phyloP scores from a whole-genome alignment of 164 flowering plant species.

The Pachysandra terminalis region DNA sequence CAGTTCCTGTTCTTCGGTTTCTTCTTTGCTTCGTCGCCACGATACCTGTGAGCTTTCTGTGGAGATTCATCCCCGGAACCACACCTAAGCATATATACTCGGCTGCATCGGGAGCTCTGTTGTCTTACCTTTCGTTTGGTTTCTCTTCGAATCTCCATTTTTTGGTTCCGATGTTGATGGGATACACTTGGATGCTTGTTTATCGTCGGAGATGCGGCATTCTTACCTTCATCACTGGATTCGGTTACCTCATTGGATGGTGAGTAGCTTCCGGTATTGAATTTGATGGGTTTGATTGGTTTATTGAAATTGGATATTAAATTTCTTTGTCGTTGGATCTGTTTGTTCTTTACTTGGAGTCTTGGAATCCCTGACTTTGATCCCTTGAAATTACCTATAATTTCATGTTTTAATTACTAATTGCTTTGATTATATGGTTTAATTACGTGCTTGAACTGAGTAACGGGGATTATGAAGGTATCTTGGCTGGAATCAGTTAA shows the following conservation, averaged over 20 bases:
- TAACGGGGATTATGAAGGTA: too few relatives aligned
- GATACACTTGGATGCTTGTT: slow-evolving; percentile 73
- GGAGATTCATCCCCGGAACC: slow-evolving; percentile 65
- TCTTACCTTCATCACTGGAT: slow-evolving; percentile 71
- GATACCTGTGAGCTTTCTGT: slow-evolving; percentile 46
- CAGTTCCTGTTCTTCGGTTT: slow-evolving; percentile 39
- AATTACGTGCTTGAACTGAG: too few relatives aligned
- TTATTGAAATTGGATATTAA: too few relatives aligned
- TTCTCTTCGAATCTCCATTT: slow-evolving; percentile 91
- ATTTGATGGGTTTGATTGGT: too few relatives aligned
- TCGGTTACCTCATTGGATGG: slow-evolving; percentile 96
- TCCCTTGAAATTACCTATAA: too few relatives aligned
- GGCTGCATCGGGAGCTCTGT: slow-evolving; percentile 59
- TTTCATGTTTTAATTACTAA: too few relatives aligned
- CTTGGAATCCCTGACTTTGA: too few relatives aligned
- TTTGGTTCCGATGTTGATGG: slow-evolving; percentile 76
- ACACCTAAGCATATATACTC: slow-evolving; percentile 61
- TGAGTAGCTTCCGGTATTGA: too few relatives aligned
- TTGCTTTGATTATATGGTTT: too few relatives aligned
- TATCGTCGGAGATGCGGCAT: slow-evolving; percentile 65
- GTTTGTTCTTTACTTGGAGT: too few relatives aligned
- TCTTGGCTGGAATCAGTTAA: too few relatives aligned
- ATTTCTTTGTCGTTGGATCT: too few relatives aligned
- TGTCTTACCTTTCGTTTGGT: slow-evolving; percentile 88
- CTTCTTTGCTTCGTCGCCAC: slow-evolving; percentile 49